These are phyloP conservation scores for Gyromitra esculenta DNA, from an alignment of 2,329 filamentous ascomycete species.

Conservation along the genomic window DNA sequence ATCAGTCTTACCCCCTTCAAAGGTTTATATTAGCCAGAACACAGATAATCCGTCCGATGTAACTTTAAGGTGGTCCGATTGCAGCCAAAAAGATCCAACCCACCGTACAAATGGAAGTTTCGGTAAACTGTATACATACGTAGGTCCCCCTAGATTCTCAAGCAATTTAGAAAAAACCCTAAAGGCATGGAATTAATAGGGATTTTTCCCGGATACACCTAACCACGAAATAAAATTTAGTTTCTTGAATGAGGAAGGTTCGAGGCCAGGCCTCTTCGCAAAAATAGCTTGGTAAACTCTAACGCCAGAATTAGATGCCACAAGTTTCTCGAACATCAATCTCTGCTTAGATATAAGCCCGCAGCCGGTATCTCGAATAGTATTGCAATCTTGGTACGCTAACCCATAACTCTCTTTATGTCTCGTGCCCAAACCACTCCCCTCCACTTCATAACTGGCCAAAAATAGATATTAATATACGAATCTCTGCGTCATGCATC, in stretches of 20 bases:
- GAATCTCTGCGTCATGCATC: no score
- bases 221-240: slow-evolving; percentile 14
- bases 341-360: neutral
- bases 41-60: slow-evolving; percentile 15
- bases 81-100: slow-evolving; percentile 7
- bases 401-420: neutral
- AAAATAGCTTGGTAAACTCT: neutral
- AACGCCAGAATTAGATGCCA: neutral
- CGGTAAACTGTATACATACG: slow-evolving; percentile 19
- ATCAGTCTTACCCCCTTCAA: slow-evolving; percentile 23
- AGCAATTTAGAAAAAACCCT: neutral
- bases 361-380: neutral
- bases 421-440: no score
- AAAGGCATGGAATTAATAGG: neutral
- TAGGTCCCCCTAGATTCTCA: neutral
- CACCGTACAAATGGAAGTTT: slow-evolving; percentile 14
- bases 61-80: slow-evolving; percentile 32
- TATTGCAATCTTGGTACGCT: slow-evolving; percentile 26
- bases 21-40: slow-evolving; percentile 14
- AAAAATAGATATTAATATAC: no score
- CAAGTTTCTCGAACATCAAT: slow-evolving; percentile 1
- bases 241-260: slow-evolving; percentile 10
- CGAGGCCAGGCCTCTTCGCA: neutral
- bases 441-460: no score
- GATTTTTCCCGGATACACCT: slow-evolving; percentile 6